These are phyloP conservation scores for Lotus japonicus DNA, from an alignment of 306 rosid genomes.

Conservation along the genomic window DNA sequence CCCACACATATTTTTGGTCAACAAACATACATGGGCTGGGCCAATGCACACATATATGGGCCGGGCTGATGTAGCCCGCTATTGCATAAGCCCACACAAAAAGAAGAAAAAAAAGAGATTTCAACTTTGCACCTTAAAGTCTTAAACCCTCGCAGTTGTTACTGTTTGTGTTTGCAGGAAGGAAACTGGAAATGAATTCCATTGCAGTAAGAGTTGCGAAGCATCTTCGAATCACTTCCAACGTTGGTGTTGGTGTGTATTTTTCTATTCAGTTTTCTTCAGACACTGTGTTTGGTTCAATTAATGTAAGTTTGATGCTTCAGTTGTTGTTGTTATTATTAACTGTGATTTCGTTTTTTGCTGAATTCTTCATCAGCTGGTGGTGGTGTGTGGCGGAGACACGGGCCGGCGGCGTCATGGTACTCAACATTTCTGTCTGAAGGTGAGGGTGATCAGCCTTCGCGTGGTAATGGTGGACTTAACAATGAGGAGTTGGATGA, in stretches of 20 bases:
- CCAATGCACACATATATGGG: too few species aligned
- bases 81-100: not conserved
- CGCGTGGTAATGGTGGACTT: conserved; percentile 5
- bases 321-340: too few species aligned
- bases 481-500: conserved; percentile 26
- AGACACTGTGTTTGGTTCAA: too few species aligned
- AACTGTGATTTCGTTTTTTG: conserved; percentile 18
- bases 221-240: conserved; percentile 39
- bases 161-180: not conserved
- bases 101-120: not conserved
- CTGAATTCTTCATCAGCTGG: conserved; percentile 33
- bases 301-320: not conserved
- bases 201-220: conserved; percentile 39
- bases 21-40: too few species aligned
- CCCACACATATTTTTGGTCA: too few species aligned
- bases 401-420: conserved; percentile 32
- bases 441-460: conserved; percentile 20
- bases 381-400: conserved; percentile 27
- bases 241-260: conserved; percentile 53
- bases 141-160: conserved; percentile 15
- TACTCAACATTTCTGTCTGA: conserved; percentile 37
- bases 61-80: too few species aligned
- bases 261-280: conserved; percentile 9
- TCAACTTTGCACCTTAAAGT: not conserved
- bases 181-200: conserved; percentile 46